Evolutionary conservation across 176 grass and related monocot species (phyloP), one percentile per base, ranked within the genome.

Genomic region (Avena sativa): DNA sequence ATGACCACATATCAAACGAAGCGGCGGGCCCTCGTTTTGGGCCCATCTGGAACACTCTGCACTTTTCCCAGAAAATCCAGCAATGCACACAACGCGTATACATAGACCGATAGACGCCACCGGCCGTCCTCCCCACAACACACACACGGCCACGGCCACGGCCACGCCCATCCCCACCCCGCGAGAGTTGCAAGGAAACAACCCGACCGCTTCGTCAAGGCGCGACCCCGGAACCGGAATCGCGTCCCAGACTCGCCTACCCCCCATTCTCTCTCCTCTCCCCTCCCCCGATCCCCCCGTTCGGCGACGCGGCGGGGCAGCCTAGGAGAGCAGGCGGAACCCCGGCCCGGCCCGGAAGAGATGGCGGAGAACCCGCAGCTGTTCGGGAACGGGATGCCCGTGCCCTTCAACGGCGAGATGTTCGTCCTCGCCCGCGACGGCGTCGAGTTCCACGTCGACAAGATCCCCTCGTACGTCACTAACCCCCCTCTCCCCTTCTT

Each of bases 351-450:
- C 0, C 40, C 6, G 15, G 10, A 25, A 71, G 80, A 46, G 79
- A 98, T 98, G 97, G 97, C 97, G 74, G 88, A 92, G 93, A 98
- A 98, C 74, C 94, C 97, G 52, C 94, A 92, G 85, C 92, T 98
- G 82, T 94, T 94, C 82, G 87, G 86, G 36, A 96, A 96, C 85
- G 97, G 94, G 82, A 88, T 96, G 90, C 94, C 94, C 8, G 97
- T 98, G 43, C 93, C 94, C 71, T 99, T 99, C 80, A 79, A 91
- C 85, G 92, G 87, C 61, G 97, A 99, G 92, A 75, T 94, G 82
- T 99, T 96, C 87, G 94, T 99, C 57, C 97, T 99, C 75, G 85
- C 92, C 61, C 89, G 97, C 71, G 97, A 94, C 50, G 97, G 97
- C 85, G 94, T 99, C 71, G 92, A 99, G 82, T 99, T 96, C 90